phyloP scores from a whole-genome alignment of 768 basidiomycete genomes.

The Arthromyces matolae region DNA sequence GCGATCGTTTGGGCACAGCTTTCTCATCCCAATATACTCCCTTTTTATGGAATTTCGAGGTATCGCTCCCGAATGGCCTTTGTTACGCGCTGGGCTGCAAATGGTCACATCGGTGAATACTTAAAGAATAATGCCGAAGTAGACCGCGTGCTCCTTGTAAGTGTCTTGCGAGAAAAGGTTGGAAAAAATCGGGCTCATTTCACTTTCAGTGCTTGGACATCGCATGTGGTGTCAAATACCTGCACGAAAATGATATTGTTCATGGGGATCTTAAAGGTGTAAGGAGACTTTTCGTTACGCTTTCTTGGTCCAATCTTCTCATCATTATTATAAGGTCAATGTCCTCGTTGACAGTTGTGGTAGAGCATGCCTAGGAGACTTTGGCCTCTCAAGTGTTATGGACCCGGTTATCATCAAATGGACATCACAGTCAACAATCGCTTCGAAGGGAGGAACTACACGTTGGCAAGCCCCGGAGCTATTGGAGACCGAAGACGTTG shows the following conservation, averaged over 20 bases:
- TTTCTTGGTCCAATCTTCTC: too few species aligned
- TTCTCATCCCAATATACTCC: slow-evolving; percentile 27
- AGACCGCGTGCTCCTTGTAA: slow-evolving; percentile 30
- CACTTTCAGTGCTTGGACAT: slow-evolving; percentile 17
- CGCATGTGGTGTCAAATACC: slow-evolving; percentile 17
- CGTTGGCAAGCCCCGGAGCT: slow-evolving; percentile 28
- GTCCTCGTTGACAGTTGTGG: slow-evolving; percentile 20
- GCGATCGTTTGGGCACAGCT: slow-evolving; percentile 26
- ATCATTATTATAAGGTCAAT: slow-evolving; percentile 16
- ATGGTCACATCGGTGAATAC: slow-evolving; percentile 25
- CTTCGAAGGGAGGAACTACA: slow-evolving; percentile 17
- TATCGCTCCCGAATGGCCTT: slow-evolving; percentile 22
- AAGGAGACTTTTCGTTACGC: not conserved
- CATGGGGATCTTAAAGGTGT: slow-evolving; percentile 3
- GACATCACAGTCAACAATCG: slow-evolving; percentile 12
- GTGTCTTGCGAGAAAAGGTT: not conserved
- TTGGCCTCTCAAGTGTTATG: slow-evolving; percentile 21
- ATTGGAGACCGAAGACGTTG: not conserved
- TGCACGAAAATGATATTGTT: slow-evolving; percentile 6
- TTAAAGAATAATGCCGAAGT: slow-evolving; percentile 20
- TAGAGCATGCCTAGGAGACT: slow-evolving; percentile 24
- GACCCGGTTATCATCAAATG: slow-evolving; percentile 16
- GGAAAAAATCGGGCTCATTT: not conserved
- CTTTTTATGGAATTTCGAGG: slow-evolving; percentile 26
- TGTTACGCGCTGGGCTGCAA: slow-evolving; percentile 29